A percentile compares a stretch with the other conserved stretches of the same genome.
phyloP scores from a whole-genome alignment of 164 flowering plant species.

The Annona squamosa region DNA sequence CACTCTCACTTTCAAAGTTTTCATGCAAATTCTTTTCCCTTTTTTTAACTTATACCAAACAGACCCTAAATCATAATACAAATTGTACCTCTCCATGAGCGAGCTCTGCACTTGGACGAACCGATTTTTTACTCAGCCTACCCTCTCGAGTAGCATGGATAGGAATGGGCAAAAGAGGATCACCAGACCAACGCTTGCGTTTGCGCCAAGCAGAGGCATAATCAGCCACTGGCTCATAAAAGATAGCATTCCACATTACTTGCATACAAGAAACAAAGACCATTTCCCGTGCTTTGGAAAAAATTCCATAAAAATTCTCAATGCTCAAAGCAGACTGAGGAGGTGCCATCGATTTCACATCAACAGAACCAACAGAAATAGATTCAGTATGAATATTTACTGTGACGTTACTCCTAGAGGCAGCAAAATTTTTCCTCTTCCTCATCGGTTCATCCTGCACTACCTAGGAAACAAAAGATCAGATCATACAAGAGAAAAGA shows the following conservation, averaged over 20 bases:
- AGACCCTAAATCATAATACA: neutral
- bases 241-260: slow-evolving; percentile 84
- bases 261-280: slow-evolving; percentile 60
- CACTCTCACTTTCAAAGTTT: too few species aligned
- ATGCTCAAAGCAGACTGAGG: slow-evolving; percentile 51
- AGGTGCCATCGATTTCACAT: slow-evolving; percentile 9
- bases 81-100: slow-evolving; percentile 28
- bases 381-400: slow-evolving; percentile 13
- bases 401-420: slow-evolving; percentile 15
- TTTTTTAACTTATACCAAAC: neutral
- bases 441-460: slow-evolving; percentile 21
- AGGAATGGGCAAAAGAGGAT: slow-evolving; percentile 11
- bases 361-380: slow-evolving; percentile 5
- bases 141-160: slow-evolving; percentile 11
- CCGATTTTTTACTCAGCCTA: slow-evolving; percentile 2
- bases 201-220: slow-evolving; percentile 60
- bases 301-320: slow-evolving; percentile 39
- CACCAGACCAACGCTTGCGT: slow-evolving; percentile 46
- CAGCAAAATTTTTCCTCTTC: slow-evolving; percentile 10
- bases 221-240: slow-evolving; percentile 57
- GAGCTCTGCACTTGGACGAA: slow-evolving; percentile 5
- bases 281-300: slow-evolving; percentile 26
- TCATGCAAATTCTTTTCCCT: neutral
- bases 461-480: slow-evolving; percentile 7
- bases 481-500: neutral